Evolutionary conservation across 78 protist species (phyloP), one percentile per base, ranked within the genome.

Genomic region (Dictyostelium capitatum): DNA sequence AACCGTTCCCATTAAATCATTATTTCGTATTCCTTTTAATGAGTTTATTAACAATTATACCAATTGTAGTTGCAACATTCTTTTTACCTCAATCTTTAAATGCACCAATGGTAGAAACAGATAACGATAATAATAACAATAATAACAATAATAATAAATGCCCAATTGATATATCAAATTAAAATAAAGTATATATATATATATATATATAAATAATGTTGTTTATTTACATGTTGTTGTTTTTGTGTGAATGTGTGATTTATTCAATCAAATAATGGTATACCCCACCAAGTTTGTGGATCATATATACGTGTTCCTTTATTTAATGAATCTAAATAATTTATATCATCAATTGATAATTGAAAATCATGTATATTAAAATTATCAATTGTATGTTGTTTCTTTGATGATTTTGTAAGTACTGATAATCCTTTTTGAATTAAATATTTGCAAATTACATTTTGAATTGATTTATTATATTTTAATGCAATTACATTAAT

Each of bases 331-430:
- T 83, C 80, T 8, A 83, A 11, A n/a, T 51, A 14, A 4, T 51
- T 43, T 47, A 83, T 75, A 15, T 83, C 79, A 43, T 4, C 14
- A 43, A 41, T 75, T 19, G 59, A 14, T 6, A 83, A 5, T 17
- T 53, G 6, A 74, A 89, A 79, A 53, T 75, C 80, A 57, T 30
- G 70, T 0, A 80, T 30, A 5, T 83, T 19, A 11, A 80, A 23
- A 57, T 91, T 91, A 8, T 91, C 90, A 41, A 69, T 70, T 12
- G 81, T 79, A 81, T 90, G 81, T 32, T 48, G 32, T 46, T 64
- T 30, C 1, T 50, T 91, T 5, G 6, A 54, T 50, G 90, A 80
- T 79, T 91, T 91, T 73, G 95, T 79, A 62, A 91, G 57, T 7
- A 91, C 90, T 37, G 51, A 54, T 23, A 30, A 50, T 4, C 82